Evolutionary conservation across 257 asterid genomes (phyloP), one percentile per base, ranked within the genome.

Genomic region (Ehretia macrophylla): DNA sequence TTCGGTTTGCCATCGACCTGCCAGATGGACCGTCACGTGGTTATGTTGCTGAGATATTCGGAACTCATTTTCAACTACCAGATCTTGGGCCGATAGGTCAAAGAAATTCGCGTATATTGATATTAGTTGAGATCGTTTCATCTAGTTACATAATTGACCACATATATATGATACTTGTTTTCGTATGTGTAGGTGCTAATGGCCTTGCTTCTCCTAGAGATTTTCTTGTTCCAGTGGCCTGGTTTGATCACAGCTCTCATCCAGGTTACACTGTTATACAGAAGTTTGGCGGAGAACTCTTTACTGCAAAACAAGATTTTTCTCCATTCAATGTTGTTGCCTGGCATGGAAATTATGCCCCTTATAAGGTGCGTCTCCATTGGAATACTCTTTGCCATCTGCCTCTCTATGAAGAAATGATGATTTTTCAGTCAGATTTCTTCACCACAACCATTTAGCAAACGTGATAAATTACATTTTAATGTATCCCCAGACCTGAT

Each of bases 1-100:
- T 84, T 46, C 85, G 96, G 45, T 93, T 89, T 70, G 74, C 73
- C 62, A 71, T 93, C 67, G 89, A 89, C 75, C 84, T 89, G 56
- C 99, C 95, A 10, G 96, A 92, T 59, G 97, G 96, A 58, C 85
- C 94, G 44, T 86, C 97, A 23, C 89, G 91, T 69, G 97, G 97
- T 58, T 92, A 93, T 56, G 76, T 86, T 48, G 89, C 97, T 68
- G 99, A 93, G 75, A 85, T 81, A 68, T 93, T 88, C 51, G 99
- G 99, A 72, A 71, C 91, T 44, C 99, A 93, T 87, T 85, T 88
- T 70, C 96, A 93, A 60, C 97, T 93, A 75, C 99, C 97, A 39
- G 99, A 93, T 63, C 96, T 93, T 67, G 99, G 99, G 59, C 96
- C 95, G 60, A 89, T 89, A 78, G 97, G 99, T 93, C 72, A 68